Evolutionary conservation across 495 filamentous ascomycete genomes (phyloP), one percentile per base, ranked within the genome.

Genomic region (Lophium mytilinum): DNA sequence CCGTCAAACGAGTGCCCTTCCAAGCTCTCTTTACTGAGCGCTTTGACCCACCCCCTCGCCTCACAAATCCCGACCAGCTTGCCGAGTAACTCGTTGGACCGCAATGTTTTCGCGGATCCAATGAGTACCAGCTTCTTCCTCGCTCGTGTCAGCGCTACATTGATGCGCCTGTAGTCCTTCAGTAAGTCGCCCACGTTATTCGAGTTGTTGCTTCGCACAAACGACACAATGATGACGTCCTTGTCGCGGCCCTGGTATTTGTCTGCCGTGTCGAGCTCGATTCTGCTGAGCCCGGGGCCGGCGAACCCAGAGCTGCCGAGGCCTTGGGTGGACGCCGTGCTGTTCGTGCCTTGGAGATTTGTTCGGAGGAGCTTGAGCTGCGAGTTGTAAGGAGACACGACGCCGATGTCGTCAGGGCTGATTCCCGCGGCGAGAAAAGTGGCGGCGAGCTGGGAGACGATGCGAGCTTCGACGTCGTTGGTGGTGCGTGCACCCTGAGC

Each of bases 191-290:
- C 93, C 9, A 98, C 85, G 39, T 78, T 79, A 39, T 83, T 83
- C 1, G 79, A 77, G 36, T 89, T 80, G 63, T 98, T 98, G 64
- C 83, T 90, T 10, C 93, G 81, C 8, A 98, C 93, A 33, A 92
- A 83, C 49, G 79, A 84, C 12, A 98, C 79, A 19, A 98, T 80
- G 11, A 96, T 78, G 11, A 95, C 82, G 63, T 91, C 88, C 71
- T 98, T 98, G 69, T 98, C 93, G 1, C 93, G 79, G 5, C 93
- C 93, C 69, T 98, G 93, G 71, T 95, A 98, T 52, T 89, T 88
- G 66, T 98, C 93, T 5, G 93, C 88, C 0, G 93, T 96, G 71
- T 96, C 89, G 80, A 96, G 89, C 70, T 98, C 93, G 11, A 98
- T 81, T 30, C 6, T 30, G 24, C 24, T 30, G 24, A 30, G 24